A percentile compares a stretch with the other conserved stretches of the same genome.
These are phyloP conservation scores for Stephanodiscus minutulus DNA, from an alignment of 108 stramenopile genomes.

Conservation along the genomic window DNA sequence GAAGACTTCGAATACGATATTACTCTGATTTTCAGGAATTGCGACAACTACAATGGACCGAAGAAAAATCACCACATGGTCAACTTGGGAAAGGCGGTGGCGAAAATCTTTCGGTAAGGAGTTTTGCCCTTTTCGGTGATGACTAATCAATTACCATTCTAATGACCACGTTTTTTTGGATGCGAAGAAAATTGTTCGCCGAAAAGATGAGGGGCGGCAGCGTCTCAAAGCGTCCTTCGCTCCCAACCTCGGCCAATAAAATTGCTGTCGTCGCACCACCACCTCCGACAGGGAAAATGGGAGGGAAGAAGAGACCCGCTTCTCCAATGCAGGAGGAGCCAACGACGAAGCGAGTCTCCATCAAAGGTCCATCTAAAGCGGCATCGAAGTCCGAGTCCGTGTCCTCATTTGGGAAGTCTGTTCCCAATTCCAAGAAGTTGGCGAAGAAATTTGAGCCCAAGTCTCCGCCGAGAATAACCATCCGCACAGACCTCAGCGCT, in stretches of 20 bases:
- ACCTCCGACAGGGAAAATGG: slow-evolving; percentile 13
- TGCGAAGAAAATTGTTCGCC: slow-evolving; percentile 56
- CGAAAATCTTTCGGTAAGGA: slow-evolving; percentile 62
- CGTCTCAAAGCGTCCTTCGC: slow-evolving; percentile 22
- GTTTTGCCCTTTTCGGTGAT: background rate
- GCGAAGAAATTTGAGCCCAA: slow-evolving; percentile 30
- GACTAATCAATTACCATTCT: background rate
- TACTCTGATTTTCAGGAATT: slow-evolving; percentile 75
- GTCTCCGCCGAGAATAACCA: slow-evolving; percentile 18
- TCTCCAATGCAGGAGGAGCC: slow-evolving; percentile 39
- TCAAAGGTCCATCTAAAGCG: slow-evolving; percentile 32
- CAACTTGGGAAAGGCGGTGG: slow-evolving; percentile 63
- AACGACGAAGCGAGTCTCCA: slow-evolving; percentile 35
- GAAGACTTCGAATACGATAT: slow-evolving; percentile 88
- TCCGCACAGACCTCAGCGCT: slow-evolving; percentile 20
- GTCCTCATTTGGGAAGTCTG: slow-evolving; percentile 39
- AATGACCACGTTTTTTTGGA: background rate
- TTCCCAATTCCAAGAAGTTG: slow-evolving; percentile 14
- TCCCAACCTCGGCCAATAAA: slow-evolving; percentile 30
- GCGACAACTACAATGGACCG: slow-evolving; percentile 71
- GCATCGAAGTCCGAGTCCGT: slow-evolving; percentile 30
- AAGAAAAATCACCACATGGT: slow-evolving; percentile 71
- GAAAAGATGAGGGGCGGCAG: slow-evolving; percentile 50
- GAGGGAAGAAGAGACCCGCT: slow-evolving; percentile 41
- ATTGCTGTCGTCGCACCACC: slow-evolving; percentile 3